A percentile compares a stretch with the other conserved stretches of the same genome.
Evolutionary conservation across 2,329 filamentous ascomycete species (phyloP).

Genomic region (Ophiostoma piceae): DNA sequence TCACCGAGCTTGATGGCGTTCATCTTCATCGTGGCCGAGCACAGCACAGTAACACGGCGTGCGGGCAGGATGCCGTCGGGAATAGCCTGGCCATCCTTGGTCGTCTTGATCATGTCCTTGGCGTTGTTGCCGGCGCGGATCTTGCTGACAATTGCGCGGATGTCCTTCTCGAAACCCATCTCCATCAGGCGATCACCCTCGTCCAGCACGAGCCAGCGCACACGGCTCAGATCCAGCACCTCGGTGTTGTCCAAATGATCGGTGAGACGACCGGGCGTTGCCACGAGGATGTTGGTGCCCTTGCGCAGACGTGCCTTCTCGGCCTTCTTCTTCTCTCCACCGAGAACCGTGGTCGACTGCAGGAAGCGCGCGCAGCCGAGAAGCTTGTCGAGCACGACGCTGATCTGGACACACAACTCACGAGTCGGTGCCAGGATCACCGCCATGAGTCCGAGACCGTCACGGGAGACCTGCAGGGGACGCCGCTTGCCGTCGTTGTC

Average conservation of each 20-base stretch:
- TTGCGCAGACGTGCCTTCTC: conserved; percentile 93
- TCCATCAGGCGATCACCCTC: conserved; percentile 99
- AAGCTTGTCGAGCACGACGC: conserved; percentile 75
- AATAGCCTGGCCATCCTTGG: conserved; percentile 52
- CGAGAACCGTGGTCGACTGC: conserved; percentile 77
- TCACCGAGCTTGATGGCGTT: conserved; percentile 90
- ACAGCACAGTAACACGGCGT: conserved; percentile 79
- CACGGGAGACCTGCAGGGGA: conserved; percentile 60
- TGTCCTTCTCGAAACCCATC: conserved; percentile 90
- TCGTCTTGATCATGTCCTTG: conserved; percentile 47
- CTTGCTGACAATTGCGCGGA: conserved; percentile 77
- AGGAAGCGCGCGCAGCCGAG: conserved; percentile 90
- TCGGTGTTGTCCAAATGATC: conserved; percentile 93
- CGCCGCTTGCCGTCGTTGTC: conserved; percentile 43
- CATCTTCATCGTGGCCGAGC: conserved; percentile 97
- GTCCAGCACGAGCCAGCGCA: conserved; percentile 89
- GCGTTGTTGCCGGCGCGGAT: conserved; percentile 57
- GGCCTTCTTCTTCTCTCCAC: conserved; percentile 64
- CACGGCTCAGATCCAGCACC: conserved; percentile 78
- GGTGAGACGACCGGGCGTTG: conserved; percentile 82
- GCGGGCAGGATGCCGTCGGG: conserved; percentile 60
- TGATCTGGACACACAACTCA: conserved; percentile 91
- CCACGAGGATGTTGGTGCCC: conserved; percentile 91
- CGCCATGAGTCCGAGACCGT: conserved; percentile 86
- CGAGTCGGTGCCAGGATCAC: conserved; percentile 91